Percentiles rank a stretch among this genome's conserved stretches.
phyloP scores from a whole-genome alignment of 2,329 filamentous ascomycete species.

The Monosporascus cannonballus region DNA sequence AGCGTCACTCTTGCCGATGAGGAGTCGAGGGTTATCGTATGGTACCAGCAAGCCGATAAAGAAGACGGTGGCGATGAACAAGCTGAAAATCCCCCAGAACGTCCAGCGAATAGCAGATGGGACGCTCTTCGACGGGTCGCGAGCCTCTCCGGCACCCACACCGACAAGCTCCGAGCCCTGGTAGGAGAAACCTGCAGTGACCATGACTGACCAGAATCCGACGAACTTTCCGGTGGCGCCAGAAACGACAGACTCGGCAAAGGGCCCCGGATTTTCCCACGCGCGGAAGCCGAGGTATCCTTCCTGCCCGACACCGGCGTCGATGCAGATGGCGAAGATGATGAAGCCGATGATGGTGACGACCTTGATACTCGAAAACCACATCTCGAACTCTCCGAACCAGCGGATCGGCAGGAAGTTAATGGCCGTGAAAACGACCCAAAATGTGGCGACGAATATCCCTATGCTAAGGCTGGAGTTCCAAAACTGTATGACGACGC shows the following conservation, averaged over 20 bases:
- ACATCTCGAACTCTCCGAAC: conserved; percentile 76
- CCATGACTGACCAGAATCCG: conserved; percentile 63
- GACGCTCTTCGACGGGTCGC: conserved; percentile 65
- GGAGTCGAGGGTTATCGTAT: conserved; percentile 49
- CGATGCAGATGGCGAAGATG: conserved; percentile 70
- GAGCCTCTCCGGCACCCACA: conserved; percentile 72
- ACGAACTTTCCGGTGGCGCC: conserved; percentile 56
- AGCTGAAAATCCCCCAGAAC: conserved; percentile 66
- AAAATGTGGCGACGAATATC: conserved; percentile 70
- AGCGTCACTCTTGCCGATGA: conserved; percentile 47
- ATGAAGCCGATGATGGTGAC: conserved; percentile 69
- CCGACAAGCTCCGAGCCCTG: conserved; percentile 72
- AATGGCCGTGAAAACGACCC: conserved; percentile 59
- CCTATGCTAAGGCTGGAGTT: conserved; percentile 54
- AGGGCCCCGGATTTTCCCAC: conserved; percentile 64
- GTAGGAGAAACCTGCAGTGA: conserved; percentile 64
- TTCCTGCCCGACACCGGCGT: conserved; percentile 62
- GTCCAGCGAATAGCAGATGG: conserved; percentile 68
- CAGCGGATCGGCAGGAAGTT: conserved; percentile 68
- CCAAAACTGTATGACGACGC: conserved; percentile 75
- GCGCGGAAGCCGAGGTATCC: conserved; percentile 71
- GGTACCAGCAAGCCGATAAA: conserved; percentile 69
- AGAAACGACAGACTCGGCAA: conserved; percentile 51
- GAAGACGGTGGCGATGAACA: conserved; percentile 61
- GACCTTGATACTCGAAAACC: conserved; percentile 72